Conservation (phyloP, 768 basidiomycete species). For the Lactarius tabidus region DNA sequence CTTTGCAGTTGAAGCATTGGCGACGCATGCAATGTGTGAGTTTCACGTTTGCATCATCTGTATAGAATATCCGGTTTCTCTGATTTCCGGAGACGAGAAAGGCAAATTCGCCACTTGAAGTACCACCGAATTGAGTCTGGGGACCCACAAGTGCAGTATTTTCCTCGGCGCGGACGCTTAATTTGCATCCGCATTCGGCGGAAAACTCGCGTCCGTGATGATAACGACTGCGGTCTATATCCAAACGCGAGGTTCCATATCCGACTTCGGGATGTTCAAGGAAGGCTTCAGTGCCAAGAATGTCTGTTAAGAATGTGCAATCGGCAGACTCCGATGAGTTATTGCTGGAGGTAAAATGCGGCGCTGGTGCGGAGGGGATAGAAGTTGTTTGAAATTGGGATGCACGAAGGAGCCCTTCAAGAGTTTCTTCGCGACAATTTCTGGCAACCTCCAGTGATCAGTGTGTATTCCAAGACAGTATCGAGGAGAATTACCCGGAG, state of each 20-base stretch:
- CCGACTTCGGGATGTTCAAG: slow-evolving; percentile 7
- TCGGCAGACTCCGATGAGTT: slow-evolving; percentile 15
- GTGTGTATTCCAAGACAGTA: neutral
- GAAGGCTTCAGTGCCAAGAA: neutral
- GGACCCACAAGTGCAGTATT: neutral
- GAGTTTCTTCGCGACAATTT: neutral
- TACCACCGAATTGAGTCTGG: neutral
- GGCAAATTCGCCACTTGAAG: slow-evolving; percentile 1
- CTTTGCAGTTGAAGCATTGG: slow-evolving; percentile 79
- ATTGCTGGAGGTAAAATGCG: slow-evolving; percentile 7
- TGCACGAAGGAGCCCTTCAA: neutral
- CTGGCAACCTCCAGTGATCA: neutral
- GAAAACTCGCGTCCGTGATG: neutral
- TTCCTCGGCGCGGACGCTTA: neutral
- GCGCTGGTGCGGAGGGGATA: neutral
- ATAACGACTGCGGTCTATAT: neutral
- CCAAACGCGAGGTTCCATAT: neutral
- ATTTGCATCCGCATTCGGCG: neutral
- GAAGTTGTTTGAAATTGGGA: neutral
- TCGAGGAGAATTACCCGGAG: slow-evolving; percentile 3
- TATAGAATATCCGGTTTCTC: slow-evolving; percentile 34
- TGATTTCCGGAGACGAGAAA: neutral
- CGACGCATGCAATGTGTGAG: slow-evolving; percentile 72
- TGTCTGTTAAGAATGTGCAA: slow-evolving; percentile 2
- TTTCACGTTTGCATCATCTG: slow-evolving; percentile 78